These are phyloP conservation scores for Meyerozyma smithsonii DNA, from an alignment of 1,139 yeast genomes.

Conservation along the genomic window DNA sequence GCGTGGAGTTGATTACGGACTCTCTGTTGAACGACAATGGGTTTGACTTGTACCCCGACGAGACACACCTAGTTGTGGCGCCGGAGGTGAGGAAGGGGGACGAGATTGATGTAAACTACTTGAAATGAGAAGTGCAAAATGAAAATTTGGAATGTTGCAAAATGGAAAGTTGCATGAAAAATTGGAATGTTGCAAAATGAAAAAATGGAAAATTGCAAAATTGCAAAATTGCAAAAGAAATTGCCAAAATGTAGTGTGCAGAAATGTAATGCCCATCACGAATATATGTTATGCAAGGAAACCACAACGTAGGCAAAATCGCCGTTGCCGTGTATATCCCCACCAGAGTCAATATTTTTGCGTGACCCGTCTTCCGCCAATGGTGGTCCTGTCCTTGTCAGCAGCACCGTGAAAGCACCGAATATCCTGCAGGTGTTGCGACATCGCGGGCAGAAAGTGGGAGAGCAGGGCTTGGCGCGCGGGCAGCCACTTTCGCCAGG, in stretches of 20 bases:
- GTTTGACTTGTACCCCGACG: conserved; percentile 40
- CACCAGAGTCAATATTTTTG: neutral
- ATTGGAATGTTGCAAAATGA: neutral
- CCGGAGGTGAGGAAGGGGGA: neutral
- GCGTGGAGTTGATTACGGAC: conserved; percentile 25
- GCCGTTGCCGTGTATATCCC: neutral
- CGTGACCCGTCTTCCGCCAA: neutral
- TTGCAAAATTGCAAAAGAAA: neutral
- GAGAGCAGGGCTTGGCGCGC: too few species aligned
- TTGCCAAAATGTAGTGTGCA: neutral
- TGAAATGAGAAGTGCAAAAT: neutral
- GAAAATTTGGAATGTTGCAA: neutral
- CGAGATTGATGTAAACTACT: neutral
- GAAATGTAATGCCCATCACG: too few species aligned
- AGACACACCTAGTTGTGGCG: conserved; percentile 14
- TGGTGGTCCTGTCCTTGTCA: neutral
- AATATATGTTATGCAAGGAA: too few species aligned
- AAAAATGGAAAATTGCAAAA: neutral
- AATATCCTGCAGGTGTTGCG: neutral
- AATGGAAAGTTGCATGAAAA: neutral
- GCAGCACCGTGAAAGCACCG: neutral
- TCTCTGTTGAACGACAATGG: conserved; percentile 35
- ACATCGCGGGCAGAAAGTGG: too few species aligned
- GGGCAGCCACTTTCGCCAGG: too few species aligned
- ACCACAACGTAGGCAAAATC: too few species aligned